A percentile compares a stretch with the other conserved stretches of the same genome.
Evolutionary conservation across 2,329 filamentous ascomycete species (phyloP).

Genomic region (Didymosphaeria variabile): DNA sequence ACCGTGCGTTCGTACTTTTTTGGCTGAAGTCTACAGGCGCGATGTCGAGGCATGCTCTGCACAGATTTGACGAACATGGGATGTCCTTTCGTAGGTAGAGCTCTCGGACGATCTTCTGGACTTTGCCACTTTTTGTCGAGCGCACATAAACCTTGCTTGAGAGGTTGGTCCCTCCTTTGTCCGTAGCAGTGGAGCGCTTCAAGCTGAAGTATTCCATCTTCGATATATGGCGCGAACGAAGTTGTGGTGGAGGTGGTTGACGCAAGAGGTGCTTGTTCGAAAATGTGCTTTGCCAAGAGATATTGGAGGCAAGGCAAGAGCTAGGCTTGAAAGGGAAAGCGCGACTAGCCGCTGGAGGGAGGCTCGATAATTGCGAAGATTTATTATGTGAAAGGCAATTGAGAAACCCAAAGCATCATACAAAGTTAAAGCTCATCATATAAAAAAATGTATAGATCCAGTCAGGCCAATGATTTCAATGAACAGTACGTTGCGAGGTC

Average conservation of each 20-base stretch:
- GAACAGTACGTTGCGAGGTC: background rate
- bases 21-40: constrained; percentile 83
- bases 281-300: constrained; percentile 43
- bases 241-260: constrained; percentile 18
- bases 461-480: too few relatives aligned
- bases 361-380: background rate
- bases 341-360: background rate
- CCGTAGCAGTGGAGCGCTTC: constrained; percentile 64
- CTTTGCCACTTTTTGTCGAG: constrained; percentile 94
- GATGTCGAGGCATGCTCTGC: constrained; percentile 74
- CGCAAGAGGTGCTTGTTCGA: constrained; percentile 26
- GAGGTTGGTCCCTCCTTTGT: constrained; percentile 73
- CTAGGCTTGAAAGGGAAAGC: constrained; percentile 21
- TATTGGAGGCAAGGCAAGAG: constrained; percentile 20
- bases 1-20: constrained; percentile 63
- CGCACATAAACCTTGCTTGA: constrained; percentile 96
- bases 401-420: too few relatives aligned
- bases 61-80: constrained; percentile 93
- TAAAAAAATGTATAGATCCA: background rate
- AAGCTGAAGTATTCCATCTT: constrained; percentile 60
- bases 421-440: background rate
- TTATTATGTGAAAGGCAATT: too few relatives aligned
- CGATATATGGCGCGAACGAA: background rate
- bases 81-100: constrained; percentile 96
- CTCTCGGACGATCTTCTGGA: constrained; percentile 98